phyloP scores from a whole-genome alignment of 345 rosid species.

The Brassica rapa region DNA sequence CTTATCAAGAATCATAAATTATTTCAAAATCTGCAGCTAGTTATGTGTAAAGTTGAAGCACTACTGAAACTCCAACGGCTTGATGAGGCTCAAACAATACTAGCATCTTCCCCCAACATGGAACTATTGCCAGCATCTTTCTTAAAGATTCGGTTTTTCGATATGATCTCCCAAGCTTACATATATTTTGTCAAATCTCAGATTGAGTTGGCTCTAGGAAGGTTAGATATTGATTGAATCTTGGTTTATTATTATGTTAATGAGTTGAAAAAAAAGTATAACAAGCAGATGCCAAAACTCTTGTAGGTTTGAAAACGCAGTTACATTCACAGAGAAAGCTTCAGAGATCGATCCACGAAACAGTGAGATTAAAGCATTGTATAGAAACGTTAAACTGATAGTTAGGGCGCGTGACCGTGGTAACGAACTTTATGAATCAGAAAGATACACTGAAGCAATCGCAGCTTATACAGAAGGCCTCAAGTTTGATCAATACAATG shows the following conservation, averaged over 20 bases:
- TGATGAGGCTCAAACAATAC: slow-evolving; percentile 69
- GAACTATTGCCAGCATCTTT: slow-evolving; percentile 49
- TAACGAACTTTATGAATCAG: slow-evolving; percentile 88
- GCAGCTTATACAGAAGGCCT: slow-evolving; percentile 92
- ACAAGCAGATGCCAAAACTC: slow-evolving; percentile 41
- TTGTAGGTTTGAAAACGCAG: slow-evolving; percentile 97
- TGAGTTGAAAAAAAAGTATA: slow-evolving; percentile 35
- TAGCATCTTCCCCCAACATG: slow-evolving; percentile 51
- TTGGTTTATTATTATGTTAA: slow-evolving; percentile 10
- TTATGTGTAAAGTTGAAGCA: slow-evolving; percentile 96
- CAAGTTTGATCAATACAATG: slow-evolving; percentile 75
- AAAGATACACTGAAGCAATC: slow-evolving; percentile 94
- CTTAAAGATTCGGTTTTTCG: slow-evolving; percentile 56
- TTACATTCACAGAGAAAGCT: slow-evolving; percentile 78
- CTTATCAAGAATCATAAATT: slow-evolving; percentile 36
- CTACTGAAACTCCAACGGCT: slow-evolving; percentile 75
- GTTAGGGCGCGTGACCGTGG: slow-evolving; percentile 80
- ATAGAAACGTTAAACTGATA: slow-evolving; percentile 65
- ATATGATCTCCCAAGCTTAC: slow-evolving; percentile 86
- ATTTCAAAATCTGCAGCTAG: slow-evolving; percentile 57
- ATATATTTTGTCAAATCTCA: slow-evolving; percentile 68
- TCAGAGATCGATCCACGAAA: slow-evolving; percentile 66
- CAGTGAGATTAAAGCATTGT: slow-evolving; percentile 62
- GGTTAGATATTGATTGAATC: slow-evolving; percentile 48
- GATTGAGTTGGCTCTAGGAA: slow-evolving; percentile 90